Evolutionary conservation across 192 early-diverging fungal genomes (phyloP).

Genomic region (Podochytrium sp.): DNA sequence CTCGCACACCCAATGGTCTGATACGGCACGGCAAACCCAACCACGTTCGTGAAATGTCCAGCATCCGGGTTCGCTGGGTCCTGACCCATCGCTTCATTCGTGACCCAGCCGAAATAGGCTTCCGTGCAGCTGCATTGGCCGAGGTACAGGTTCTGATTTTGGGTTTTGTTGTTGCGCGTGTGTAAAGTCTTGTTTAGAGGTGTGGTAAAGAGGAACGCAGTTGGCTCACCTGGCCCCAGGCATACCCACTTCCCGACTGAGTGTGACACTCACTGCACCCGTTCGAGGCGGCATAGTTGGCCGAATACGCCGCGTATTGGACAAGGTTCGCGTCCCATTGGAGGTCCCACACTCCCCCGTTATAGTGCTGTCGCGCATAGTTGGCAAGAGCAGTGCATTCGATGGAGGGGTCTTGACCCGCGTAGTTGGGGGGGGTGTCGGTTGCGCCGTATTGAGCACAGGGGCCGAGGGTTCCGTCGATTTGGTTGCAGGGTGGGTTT

Average conservation of each 20-base stretch:
- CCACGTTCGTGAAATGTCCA: not conserved
- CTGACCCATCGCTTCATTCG: slow-evolving; percentile 14
- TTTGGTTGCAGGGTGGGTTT: not conserved
- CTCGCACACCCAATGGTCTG: not conserved
- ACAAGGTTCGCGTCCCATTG: not conserved
- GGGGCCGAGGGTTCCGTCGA: too few relatives aligned
- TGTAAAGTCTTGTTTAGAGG: not conserved
- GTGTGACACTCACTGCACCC: slow-evolving; percentile 21
- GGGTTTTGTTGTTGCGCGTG: not conserved
- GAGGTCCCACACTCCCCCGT: slow-evolving; percentile 20
- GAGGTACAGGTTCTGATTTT: slow-evolving; percentile 7
- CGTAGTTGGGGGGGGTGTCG: slow-evolving; percentile 11
- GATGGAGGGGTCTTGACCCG: not conserved
- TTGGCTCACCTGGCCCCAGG: too few relatives aligned
- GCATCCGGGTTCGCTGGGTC: slow-evolving; percentile 12
- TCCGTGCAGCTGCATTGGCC: not conserved
- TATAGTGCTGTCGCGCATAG: slow-evolving; percentile 23
- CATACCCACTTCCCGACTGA: slow-evolving; percentile 1
- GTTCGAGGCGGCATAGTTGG: not conserved
- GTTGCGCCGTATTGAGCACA: not conserved
- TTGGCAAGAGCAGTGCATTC: slow-evolving; percentile 5
- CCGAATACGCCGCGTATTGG: not conserved
- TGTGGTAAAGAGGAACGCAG: not conserved
- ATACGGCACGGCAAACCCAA: slow-evolving; percentile 2
- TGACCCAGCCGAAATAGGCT: slow-evolving; percentile 15